Conservation (phyloP, 352 stramenopile species). For the Plasmopara viticola region DNA sequence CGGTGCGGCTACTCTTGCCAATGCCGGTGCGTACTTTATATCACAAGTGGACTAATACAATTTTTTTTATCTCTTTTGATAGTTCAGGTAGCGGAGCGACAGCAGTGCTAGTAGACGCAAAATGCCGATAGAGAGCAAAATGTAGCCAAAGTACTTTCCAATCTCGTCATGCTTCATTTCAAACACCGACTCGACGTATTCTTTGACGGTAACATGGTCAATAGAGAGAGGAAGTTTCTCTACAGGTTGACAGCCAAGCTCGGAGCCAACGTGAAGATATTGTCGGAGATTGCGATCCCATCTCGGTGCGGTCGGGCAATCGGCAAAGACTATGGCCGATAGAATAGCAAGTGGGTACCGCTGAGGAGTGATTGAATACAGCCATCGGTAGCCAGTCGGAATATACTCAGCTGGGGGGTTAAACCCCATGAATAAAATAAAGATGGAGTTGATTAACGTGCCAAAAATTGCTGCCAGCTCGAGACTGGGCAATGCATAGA, state of each 20-base stretch:
- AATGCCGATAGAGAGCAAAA: constrained; percentile 27
- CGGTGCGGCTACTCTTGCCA: too few relatives aligned
- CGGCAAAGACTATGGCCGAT: constrained; percentile 14
- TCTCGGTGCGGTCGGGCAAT: constrained; percentile 11
- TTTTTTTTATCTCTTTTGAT: constrained; percentile 24
- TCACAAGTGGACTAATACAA: too few relatives aligned
- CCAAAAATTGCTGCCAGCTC: constrained; percentile 26
- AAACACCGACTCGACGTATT: constrained; percentile 36
- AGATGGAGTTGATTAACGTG: constrained; percentile 37
- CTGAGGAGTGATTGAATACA: constrained; percentile 25
- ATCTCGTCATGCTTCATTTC: constrained; percentile 37
- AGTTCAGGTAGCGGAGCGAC: constrained; percentile 37
- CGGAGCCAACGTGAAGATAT: constrained; percentile 3
- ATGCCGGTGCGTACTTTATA: too few relatives aligned
- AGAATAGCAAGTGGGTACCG: constrained; percentile 17
- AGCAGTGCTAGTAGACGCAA: constrained; percentile 29
- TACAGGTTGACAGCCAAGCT: constrained; percentile 17
- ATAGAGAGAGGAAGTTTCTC: constrained; percentile 10
- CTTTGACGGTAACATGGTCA: constrained; percentile 26
- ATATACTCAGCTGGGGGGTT: constrained; percentile 39
- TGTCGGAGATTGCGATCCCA: too few relatives aligned
- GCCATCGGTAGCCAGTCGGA: constrained; percentile 42
- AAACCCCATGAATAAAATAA: constrained; percentile 46
- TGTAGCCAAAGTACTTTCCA: constrained; percentile 26
- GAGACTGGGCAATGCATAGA: constrained; percentile 28